Percentiles rank a stretch among this genome's conserved stretches.
phyloP scores from a whole-genome alignment of 768 basidiomycete genomes.

The Postia placenta region DNA sequence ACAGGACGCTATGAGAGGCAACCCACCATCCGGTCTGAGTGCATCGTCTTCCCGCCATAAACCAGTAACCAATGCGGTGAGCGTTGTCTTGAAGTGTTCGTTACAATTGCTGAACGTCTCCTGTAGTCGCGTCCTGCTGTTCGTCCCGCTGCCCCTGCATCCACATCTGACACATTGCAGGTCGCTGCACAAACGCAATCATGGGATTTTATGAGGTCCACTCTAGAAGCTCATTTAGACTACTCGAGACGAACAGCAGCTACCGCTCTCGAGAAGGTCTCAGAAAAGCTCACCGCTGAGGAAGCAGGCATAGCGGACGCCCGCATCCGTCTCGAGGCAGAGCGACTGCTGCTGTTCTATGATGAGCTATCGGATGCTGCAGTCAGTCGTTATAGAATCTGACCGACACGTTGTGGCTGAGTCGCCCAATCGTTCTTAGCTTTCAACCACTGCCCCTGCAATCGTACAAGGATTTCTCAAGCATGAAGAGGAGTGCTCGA shows the following conservation, averaged over 20 bases:
- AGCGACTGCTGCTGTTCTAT: slow-evolving; percentile 37
- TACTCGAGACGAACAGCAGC: slow-evolving; percentile 32
- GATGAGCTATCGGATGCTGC: slow-evolving; percentile 37
- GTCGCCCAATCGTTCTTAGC: background rate
- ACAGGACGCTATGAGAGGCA: background rate
- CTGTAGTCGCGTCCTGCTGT: background rate
- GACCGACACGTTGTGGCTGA: background rate
- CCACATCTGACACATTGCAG: slow-evolving; percentile 29
- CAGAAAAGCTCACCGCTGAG: slow-evolving; percentile 29
- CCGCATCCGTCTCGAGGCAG: slow-evolving; percentile 36
- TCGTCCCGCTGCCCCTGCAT: background rate
- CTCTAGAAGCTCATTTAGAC: slow-evolving; percentile 45
- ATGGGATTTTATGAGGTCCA: slow-evolving; percentile 56
- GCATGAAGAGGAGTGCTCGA: slow-evolving; percentile 19
- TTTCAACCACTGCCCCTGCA: background rate
- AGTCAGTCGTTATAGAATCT: slow-evolving; percentile 16
- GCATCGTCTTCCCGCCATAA: background rate
- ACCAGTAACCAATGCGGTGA: background rate
- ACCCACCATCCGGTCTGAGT: background rate
- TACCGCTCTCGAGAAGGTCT: slow-evolving; percentile 31
- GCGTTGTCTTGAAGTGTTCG: background rate
- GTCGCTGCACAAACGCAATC: slow-evolving; percentile 49
- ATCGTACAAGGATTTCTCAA: slow-evolving; percentile 12
- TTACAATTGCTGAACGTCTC: background rate
- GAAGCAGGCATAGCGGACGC: slow-evolving; percentile 38